These are phyloP conservation scores for Chenopodium formosanum DNA, from an alignment of 148 eudicot genomes.

Conservation along the genomic window DNA sequence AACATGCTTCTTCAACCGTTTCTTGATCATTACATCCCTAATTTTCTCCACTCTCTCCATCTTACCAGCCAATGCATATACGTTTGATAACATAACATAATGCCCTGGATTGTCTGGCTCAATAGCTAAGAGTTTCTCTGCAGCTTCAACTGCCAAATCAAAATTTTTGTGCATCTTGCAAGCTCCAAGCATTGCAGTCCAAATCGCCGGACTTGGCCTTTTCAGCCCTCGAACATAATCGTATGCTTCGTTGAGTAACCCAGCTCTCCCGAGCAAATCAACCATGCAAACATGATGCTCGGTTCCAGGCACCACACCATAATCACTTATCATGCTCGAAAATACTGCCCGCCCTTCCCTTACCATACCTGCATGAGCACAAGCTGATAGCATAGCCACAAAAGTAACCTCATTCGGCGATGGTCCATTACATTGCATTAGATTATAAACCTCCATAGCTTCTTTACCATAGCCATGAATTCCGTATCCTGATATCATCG, in stretches of 20 bases:
- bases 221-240: slow-evolving; percentile 29
- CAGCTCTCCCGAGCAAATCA: slow-evolving; percentile 68
- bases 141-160: slow-evolving; percentile 47
- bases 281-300: slow-evolving; percentile 72
- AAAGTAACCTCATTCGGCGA: slow-evolving; percentile 52
- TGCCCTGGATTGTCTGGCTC: slow-evolving; percentile 54
- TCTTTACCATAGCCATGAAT: slow-evolving; percentile 52
- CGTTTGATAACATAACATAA: slow-evolving; percentile 54
- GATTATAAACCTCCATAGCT: slow-evolving; percentile 48
- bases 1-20: slow-evolving; percentile 49
- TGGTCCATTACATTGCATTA: slow-evolving; percentile 39
- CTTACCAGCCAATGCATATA: slow-evolving; percentile 56
- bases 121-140: slow-evolving; percentile 53
- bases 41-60: slow-evolving; percentile 54
- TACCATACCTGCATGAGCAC: slow-evolving; percentile 61
- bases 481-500: slow-evolving; percentile 57
- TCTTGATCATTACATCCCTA: slow-evolving; percentile 46
- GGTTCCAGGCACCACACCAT: slow-evolving; percentile 35
- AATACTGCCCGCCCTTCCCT: slow-evolving; percentile 44
- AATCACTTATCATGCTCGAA: slow-evolving; percentile 35
- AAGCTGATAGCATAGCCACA: slow-evolving; percentile 53
- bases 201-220: slow-evolving; percentile 40
- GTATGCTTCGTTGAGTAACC: slow-evolving; percentile 49
- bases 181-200: slow-evolving; percentile 64
- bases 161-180: slow-evolving; percentile 63